Evolutionary conservation across 2,329 filamentous ascomycete species (phyloP), one percentile per base, ranked within the genome.

Genomic region (Penicillium concentricum): DNA sequence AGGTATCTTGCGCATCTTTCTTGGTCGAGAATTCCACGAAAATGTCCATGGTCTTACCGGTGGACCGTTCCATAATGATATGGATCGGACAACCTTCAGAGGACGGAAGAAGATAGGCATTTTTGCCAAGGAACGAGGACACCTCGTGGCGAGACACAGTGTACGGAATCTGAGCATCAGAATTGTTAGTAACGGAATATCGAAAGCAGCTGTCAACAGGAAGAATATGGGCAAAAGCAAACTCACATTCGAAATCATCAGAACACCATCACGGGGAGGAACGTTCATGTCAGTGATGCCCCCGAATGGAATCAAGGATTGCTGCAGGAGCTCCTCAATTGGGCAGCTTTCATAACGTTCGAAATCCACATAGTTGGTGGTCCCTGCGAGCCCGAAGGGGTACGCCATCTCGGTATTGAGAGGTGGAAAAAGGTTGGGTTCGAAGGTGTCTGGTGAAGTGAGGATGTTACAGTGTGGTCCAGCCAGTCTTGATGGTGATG

Each of bases 31-130:
- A 74, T 54, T 84, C 81, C 38, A 82, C 73, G 61, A 75, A 84
- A 57, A 75, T 79, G 51, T 83, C 80, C 75, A 81, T 81, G 1
- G 81, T 83, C 71, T 83, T 84, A 18, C 79, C 80, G n/a, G 80
- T 82, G 22, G 78, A 76, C 22, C 81, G 79, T 59, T 84, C 82
- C 81, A 84, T 83, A 56, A 83, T 80, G 59, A 84, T 81, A 61
- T 84, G 82, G n/a, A 83, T 72, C 0, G 80, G 72, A 42, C 72
- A 77, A 28, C 78, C 81, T 18, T 71, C 59, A 5, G 70, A 63
- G 5, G 71, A 61, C 6, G 67, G 62, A 18, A 79, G 62, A 35
- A 78, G 65, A 16, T 72, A 70, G 35, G 78, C 74, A 59, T 73
- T 72, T 43, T 74, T 76, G 53, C 78, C 78, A 44, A 80, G 71